phyloP scores from a whole-genome alignment of 805 yeast genomes.

The Lachancea waltii region DNA sequence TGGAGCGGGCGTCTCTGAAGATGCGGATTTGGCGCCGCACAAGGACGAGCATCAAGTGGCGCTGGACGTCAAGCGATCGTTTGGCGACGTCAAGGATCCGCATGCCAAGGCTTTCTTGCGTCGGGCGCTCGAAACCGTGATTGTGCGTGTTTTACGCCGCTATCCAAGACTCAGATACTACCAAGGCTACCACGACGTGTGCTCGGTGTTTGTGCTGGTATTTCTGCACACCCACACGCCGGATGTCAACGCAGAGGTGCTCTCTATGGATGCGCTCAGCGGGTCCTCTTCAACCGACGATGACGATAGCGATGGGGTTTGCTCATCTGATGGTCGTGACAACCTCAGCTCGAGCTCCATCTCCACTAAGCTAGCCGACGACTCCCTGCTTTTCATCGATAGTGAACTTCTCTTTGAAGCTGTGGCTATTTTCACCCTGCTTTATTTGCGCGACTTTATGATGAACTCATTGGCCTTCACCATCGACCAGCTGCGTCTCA shows the following conservation, averaged over 20 bases:
- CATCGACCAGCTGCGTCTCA: slow-evolving; percentile 54
- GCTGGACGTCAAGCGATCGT: slow-evolving; percentile 73
- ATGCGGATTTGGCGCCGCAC: slow-evolving; percentile 32
- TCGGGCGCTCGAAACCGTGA: slow-evolving; percentile 30
- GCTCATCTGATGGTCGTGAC: slow-evolving; percentile 10
- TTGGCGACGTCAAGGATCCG: slow-evolving; percentile 31
- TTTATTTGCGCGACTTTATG: slow-evolving; percentile 80
- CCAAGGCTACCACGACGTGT: slow-evolving; percentile 91
- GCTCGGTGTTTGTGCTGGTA: slow-evolving; percentile 55
- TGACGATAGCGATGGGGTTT: too few species aligned
- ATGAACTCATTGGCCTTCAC: slow-evolving; percentile 61
- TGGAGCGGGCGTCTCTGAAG: neutral
- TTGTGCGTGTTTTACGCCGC: slow-evolving; percentile 50
- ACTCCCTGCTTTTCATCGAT: slow-evolving; percentile 10
- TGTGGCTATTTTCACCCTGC: slow-evolving; percentile 50
- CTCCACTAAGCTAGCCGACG: slow-evolving; percentile 14
- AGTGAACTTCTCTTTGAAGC: slow-evolving; percentile 36
- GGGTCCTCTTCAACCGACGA: too few species aligned
- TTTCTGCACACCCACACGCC: slow-evolving; percentile 27
- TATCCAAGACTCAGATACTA: slow-evolving; percentile 67
- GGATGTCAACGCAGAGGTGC: slow-evolving; percentile 10
- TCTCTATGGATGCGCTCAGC: too few species aligned
- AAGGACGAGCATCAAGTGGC: slow-evolving; percentile 72
- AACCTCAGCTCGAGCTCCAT: slow-evolving; percentile 14
- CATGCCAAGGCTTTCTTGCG: slow-evolving; percentile 21